These are phyloP conservation scores for Zopfia rhizophila DNA, from an alignment of 2,329 filamentous ascomycete genomes.

Conservation along the genomic window DNA sequence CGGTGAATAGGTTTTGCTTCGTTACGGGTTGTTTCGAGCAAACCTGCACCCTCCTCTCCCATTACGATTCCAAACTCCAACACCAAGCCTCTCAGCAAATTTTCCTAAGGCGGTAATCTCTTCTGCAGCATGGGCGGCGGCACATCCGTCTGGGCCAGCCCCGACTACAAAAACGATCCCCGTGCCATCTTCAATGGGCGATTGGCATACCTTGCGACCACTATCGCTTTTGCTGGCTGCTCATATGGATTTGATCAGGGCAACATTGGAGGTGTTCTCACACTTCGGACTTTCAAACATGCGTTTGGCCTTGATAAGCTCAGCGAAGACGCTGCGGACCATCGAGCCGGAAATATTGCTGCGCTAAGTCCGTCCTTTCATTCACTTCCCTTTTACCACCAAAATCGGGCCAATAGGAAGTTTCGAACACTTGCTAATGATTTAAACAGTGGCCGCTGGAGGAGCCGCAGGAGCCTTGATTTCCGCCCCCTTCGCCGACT, in stretches of 20 bases:
- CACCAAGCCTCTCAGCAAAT: too few species aligned
- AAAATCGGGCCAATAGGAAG: background rate
- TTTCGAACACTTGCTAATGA: constrained; percentile 9
- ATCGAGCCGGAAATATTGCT: constrained; percentile 42
- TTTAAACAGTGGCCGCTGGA: constrained; percentile 37
- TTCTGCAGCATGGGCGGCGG: constrained; percentile 50
- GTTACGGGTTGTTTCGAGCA: too few species aligned
- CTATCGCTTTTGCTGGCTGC: constrained; percentile 52
- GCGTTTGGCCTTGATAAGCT: constrained; percentile 50
- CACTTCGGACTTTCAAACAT: constrained; percentile 48
- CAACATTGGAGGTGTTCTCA: constrained; percentile 54
- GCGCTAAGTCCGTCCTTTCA: constrained; percentile 40
- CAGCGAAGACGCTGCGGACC: constrained; percentile 37
- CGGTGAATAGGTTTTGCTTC: too few species aligned
- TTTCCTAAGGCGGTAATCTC: too few species aligned
- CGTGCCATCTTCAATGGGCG: constrained; percentile 51
- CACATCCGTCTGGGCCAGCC: constrained; percentile 51
- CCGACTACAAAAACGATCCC: constrained; percentile 51
- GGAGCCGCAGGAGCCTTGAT: constrained; percentile 51
- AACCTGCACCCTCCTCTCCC: too few species aligned
- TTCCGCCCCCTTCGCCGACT: constrained; percentile 51
- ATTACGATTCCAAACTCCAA: too few species aligned
- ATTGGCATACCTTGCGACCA: constrained; percentile 45
- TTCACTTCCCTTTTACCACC: background rate
- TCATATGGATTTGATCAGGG: constrained; percentile 55